A percentile compares a stretch with the other conserved stretches of the same genome.
Evolutionary conservation across 345 rosid species (phyloP).

Genomic region (Mallotus nudiflorus): DNA sequence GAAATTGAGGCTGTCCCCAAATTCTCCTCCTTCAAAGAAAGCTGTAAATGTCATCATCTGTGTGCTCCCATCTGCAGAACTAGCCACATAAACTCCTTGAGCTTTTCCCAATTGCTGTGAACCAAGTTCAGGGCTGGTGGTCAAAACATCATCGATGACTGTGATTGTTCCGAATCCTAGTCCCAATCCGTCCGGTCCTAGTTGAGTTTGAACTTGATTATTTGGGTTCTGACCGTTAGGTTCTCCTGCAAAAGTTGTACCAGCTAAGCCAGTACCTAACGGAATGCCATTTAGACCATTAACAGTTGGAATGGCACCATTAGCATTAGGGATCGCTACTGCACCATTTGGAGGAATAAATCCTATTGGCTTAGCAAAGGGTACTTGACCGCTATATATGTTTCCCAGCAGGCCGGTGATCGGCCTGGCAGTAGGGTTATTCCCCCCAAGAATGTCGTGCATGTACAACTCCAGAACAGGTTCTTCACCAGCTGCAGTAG

Average conservation of each 20-base stretch:
- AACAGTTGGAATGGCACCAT: slow-evolving; percentile 82
- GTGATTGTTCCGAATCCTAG: slow-evolving; percentile 92
- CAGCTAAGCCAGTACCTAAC: slow-evolving; percentile 87
- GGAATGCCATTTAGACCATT: slow-evolving; percentile 84
- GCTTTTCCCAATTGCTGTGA: slow-evolving; percentile 80
- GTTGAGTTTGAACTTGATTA: slow-evolving; percentile 57
- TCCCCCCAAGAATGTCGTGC: slow-evolving; percentile 93
- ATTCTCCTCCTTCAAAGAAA: slow-evolving; percentile 89
- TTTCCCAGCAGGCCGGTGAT: slow-evolving; percentile 89
- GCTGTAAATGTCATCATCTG: slow-evolving; percentile 98
- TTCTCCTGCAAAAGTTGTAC: slow-evolving; percentile 55
- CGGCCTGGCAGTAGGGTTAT: slow-evolving; percentile 86
- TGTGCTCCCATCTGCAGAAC: slow-evolving; percentile 74
- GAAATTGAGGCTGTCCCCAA: slow-evolving; percentile 86
- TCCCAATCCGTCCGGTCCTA: slow-evolving; percentile 84
- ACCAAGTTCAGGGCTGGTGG: slow-evolving; percentile 76
- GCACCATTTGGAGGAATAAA: slow-evolving; percentile 66
- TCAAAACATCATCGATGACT: slow-evolving; percentile 75
- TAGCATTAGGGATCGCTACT: slow-evolving; percentile 80
- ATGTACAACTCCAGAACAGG: slow-evolving; percentile 74
- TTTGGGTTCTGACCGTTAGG: slow-evolving; percentile 44
- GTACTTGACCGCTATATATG: slow-evolving; percentile 94
- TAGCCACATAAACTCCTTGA: slow-evolving; percentile 88
- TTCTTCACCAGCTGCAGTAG: slow-evolving; percentile 39
- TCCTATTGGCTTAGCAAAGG: slow-evolving; percentile 83